These are phyloP conservation scores for Huiozyma sinensis DNA, from an alignment of 805 yeast genomes.

Conservation along the genomic window DNA sequence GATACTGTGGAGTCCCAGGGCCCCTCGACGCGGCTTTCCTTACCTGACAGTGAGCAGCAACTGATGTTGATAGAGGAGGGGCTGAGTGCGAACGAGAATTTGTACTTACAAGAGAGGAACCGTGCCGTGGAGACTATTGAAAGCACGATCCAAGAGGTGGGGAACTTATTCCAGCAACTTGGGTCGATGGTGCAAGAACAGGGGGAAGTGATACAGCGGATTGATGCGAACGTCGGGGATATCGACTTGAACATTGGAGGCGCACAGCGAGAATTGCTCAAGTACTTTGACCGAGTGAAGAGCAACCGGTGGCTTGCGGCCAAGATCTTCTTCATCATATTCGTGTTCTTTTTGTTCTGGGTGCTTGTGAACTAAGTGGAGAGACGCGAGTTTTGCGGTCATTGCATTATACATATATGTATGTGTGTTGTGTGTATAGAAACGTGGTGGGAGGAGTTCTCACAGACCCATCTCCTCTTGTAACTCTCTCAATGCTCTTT, in stretches of 20 bases:
- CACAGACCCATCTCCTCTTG: constrained; percentile 83
- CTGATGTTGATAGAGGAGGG: constrained; percentile 79
- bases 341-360: constrained; percentile 69
- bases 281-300: constrained; percentile 78
- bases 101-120: constrained; percentile 73
- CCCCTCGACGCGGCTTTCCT: neutral
- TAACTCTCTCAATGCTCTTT: constrained; percentile 64
- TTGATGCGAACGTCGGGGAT: constrained; percentile 91
- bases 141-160: constrained; percentile 94
- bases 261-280: constrained; percentile 87
- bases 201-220: constrained; percentile 90
- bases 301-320: constrained; percentile 88
- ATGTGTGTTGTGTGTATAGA: neutral
- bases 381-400: neutral
- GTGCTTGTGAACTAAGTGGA: constrained; percentile 50
- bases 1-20: neutral
- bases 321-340: constrained; percentile 78
- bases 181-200: constrained; percentile 98
- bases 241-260: constrained; percentile 81
- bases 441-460: constrained; percentile 6
- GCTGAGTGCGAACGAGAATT: constrained; percentile 29
- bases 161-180: constrained; percentile 83
- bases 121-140: constrained; percentile 94
- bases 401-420: neutral
- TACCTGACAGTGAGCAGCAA: constrained; percentile 64